A percentile compares a stretch with the other conserved stretches of the same genome.
Conservation (phyloP, 257 asterid species). For the Rubia yunnanensis region DNA sequence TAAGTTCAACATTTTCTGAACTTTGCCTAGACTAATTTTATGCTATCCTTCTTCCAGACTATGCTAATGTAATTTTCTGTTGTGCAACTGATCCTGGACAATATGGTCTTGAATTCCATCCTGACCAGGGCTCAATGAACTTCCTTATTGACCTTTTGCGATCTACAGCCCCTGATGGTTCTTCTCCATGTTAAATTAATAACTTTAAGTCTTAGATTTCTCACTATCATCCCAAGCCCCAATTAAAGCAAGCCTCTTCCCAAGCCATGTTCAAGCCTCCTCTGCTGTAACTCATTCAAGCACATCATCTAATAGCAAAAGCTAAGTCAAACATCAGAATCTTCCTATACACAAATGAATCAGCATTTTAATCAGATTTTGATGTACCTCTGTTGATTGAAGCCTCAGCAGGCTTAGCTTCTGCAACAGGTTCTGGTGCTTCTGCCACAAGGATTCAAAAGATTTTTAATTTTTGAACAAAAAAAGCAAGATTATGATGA, state of each 20-base stretch:
- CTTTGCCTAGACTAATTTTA: too few relatives aligned
- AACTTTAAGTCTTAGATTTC: conserved; percentile 77
- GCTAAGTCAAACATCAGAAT: conserved; percentile 5
- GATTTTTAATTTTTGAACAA: not conserved
- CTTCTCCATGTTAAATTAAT: conserved; percentile 58
- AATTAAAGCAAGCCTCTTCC: too few relatives aligned
- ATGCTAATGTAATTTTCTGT: conserved; percentile 11
- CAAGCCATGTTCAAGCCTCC: conserved; percentile 77
- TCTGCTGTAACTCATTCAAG: conserved; percentile 72
- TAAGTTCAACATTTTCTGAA: too few relatives aligned
- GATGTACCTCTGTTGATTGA: conserved; percentile 70
- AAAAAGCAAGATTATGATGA: not conserved
- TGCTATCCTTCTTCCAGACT: too few relatives aligned
- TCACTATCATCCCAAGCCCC: too few relatives aligned
- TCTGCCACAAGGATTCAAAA: conserved; percentile 17
- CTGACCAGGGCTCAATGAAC: conserved; percentile 88
- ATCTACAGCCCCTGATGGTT: conserved; percentile 68
- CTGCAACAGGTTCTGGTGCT: conserved; percentile 45
- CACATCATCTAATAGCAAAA: conserved; percentile 49
- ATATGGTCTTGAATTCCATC: conserved; percentile 42
- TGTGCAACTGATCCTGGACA: conserved; percentile 57
- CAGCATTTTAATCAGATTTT: not conserved
- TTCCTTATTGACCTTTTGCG: conserved; percentile 76
- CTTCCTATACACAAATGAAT: not conserved
- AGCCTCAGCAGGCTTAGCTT: conserved; percentile 66